These are phyloP conservation scores for Cordyceps pruinosa DNA, from an alignment of 2,329 filamentous ascomycete genomes.

Conservation along the genomic window DNA sequence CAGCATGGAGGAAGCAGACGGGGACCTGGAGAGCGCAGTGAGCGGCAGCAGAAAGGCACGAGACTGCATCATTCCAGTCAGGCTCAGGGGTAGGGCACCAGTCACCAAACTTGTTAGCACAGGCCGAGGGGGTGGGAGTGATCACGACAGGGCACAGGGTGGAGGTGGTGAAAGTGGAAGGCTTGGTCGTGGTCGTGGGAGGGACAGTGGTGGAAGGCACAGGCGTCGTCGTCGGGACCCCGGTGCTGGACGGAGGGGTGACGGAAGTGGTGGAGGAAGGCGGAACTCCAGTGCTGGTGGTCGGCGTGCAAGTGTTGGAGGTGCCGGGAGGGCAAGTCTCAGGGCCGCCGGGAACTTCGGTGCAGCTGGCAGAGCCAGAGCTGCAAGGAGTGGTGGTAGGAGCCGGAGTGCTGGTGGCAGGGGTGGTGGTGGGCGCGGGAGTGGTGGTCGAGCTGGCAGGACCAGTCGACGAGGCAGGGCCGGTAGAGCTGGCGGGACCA, in stretches of 20 bases:
- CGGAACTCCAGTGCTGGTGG: background rate
- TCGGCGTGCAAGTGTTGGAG: background rate
- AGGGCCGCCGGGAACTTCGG: background rate
- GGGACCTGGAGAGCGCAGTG: background rate
- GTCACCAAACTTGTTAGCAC: conserved; percentile 2
- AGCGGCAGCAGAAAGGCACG: background rate
- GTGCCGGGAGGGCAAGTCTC: background rate
- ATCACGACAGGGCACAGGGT: conserved; percentile 4
- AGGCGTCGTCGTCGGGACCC: background rate
- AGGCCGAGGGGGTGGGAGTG: background rate
- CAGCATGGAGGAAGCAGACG: conserved; percentile 5
- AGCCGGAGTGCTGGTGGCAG: background rate
- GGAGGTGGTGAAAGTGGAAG: conserved; percentile 4
- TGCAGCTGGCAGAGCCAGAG: conserved; percentile 2
- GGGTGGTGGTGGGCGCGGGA: background rate
- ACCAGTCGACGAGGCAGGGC: background rate
- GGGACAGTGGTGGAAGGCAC: background rate
- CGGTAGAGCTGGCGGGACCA: background rate
- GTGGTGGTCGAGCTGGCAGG: background rate
- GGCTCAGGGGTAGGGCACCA: conserved; percentile 6
- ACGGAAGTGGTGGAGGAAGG: background rate
- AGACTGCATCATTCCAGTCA: background rate
- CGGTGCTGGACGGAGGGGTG: background rate
- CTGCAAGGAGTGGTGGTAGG: background rate
- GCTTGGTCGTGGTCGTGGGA: background rate